These are phyloP conservation scores for Raffaelea arxii DNA, from an alignment of 2,329 filamentous ascomycete species.

Conservation along the genomic window DNA sequence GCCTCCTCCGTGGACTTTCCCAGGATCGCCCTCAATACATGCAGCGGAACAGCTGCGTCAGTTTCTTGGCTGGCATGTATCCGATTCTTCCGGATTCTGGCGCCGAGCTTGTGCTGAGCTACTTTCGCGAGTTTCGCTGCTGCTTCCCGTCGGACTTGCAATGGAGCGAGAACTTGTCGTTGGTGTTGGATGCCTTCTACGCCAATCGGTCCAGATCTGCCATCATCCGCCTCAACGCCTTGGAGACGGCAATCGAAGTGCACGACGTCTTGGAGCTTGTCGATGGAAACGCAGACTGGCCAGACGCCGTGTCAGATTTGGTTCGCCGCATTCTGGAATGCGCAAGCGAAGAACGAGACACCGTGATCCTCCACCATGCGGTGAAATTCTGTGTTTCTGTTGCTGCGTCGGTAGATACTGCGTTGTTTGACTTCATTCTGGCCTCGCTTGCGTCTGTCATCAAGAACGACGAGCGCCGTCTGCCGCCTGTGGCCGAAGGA, in stretches of 20 bases:
- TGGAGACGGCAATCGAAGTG: conserved; percentile 50
- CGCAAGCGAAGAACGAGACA: conserved; percentile 54
- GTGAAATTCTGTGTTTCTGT: conserved; percentile 57
- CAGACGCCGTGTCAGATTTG: conserved; percentile 47
- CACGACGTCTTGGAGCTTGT: conserved; percentile 50
- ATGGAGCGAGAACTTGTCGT: conserved; percentile 55
- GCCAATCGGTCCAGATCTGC: conserved; percentile 50
- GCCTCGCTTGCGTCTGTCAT: conserved; percentile 42
- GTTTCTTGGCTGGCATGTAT: conserved; percentile 55
- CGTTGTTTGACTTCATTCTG: conserved; percentile 50
- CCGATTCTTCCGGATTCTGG: conserved; percentile 54
- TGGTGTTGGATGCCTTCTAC: conserved; percentile 55
- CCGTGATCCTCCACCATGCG: conserved; percentile 53
- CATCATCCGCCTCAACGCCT: conserved; percentile 50
- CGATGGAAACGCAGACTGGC: conserved; percentile 34
- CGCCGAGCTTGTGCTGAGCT: conserved; percentile 53
- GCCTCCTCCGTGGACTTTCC: conserved; percentile 29
- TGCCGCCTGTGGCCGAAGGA: conserved; percentile 19
- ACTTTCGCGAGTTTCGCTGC: conserved; percentile 59
- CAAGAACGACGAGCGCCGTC: conserved; percentile 35
- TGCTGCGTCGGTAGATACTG: conserved; percentile 46
- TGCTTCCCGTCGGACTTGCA: conserved; percentile 61
- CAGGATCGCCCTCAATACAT: conserved; percentile 39
- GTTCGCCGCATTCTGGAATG: conserved; percentile 52
- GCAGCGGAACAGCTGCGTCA: conserved; percentile 56